Evolutionary conservation across 225 moss, liverwort and hornwort genomes (phyloP).

Genomic region (Straminergon stramineum): DNA sequence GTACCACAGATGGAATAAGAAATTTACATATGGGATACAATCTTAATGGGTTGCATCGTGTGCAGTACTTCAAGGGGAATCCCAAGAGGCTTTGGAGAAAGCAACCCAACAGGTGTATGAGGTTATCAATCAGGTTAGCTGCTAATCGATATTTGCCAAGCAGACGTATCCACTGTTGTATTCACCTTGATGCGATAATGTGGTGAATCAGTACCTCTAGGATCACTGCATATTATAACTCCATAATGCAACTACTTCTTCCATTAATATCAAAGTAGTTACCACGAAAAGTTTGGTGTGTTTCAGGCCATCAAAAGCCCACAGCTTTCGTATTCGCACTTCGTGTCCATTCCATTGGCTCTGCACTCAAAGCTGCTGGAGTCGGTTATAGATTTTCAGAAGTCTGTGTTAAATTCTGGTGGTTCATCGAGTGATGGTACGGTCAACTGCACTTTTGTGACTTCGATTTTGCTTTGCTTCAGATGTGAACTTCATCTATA

Average conservation of each 20-base stretch:
- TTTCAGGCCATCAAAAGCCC: constrained; percentile 61
- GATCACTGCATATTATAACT: background rate
- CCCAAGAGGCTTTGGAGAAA: constrained; percentile 27
- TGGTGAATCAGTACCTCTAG: background rate
- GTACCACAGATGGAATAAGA: background rate
- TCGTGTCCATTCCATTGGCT: constrained; percentile 78
- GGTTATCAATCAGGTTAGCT: constrained; percentile 34
- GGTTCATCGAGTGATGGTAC: constrained; percentile 5
- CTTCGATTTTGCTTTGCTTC: background rate
- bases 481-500: background rate
- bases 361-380: constrained; percentile 44
- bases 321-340: constrained; percentile 75
- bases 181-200: background rate
- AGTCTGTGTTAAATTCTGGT: constrained; percentile 37
- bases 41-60: background rate
- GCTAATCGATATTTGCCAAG: background rate
- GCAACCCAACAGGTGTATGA: constrained; percentile 28
- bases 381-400: constrained; percentile 48
- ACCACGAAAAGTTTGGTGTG: background rate
- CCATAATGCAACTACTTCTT: background rate
- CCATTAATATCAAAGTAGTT: background rate
- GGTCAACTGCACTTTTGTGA: background rate
- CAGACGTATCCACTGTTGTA: background rate
- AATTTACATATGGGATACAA: background rate
- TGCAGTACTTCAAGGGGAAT: constrained; percentile 31